Base-by-base conservation (phyloP, 1,284 basidiomycete species). In the Ganoderma multipileum region DNA sequence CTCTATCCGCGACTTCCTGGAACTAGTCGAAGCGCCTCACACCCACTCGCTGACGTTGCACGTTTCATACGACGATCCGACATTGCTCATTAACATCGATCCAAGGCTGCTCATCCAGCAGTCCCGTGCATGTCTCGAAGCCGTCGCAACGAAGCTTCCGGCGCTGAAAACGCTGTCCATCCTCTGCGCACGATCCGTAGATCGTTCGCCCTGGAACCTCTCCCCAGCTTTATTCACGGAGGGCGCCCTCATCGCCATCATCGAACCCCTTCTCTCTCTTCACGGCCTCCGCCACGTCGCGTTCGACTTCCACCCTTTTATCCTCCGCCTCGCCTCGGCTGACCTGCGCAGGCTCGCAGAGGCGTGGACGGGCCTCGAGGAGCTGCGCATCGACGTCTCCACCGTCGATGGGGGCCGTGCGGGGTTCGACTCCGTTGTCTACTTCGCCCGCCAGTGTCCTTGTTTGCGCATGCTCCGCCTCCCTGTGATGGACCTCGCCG, bases 361-460 rank as follows among this genome's bases (percentile, higher is more conserved):
- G 14, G 36, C 65, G 1, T 66, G 65, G 65, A 59, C 33, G n/a
- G 38, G 23, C 47, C 30, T 66, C 38, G 65, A 66, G 38, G 54
- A 26, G 38, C 33, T 66, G 36, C 38, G 26, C 9, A 20, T 66
- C 36, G 26, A 61, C 28, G 18, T 66, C 38, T 26, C 23, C 20
- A 61, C 65, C 26, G 9, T 16, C 38, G 50, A 61, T 6, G 18
- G 42, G 18, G 23, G 8, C 28, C 65, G 65, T 38, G 65, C 65
- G 26, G 58, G 60, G 38, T 28, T 66, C 14, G 60, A 61, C 39
- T 61, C 60, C 39, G 14, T 58, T 28, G 50, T 54, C 38, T 60
- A 66, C 52, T 62, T 66, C 41, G 65, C 65, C 5, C 60, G 23
- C 38, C 9, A 26, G n/a, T 66, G 65, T 28, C 60, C 65, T 2